These are phyloP conservation scores for Akanthomyces lecanii DNA, from an alignment of 2,329 filamentous ascomycete genomes.

Conservation along the genomic window DNA sequence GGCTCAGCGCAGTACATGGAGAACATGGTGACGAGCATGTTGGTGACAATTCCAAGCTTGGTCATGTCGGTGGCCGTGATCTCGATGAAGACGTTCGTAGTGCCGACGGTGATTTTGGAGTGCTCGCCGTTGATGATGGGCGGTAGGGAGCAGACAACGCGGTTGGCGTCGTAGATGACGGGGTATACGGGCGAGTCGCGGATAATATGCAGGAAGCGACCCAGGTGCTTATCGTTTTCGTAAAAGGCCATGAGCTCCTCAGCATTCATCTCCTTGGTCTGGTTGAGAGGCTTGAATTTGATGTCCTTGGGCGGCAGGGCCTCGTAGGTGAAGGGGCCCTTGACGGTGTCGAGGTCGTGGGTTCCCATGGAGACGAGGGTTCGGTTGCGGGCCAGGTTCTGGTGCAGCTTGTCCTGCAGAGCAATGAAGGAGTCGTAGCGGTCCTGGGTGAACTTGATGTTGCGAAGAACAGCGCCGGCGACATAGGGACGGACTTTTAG, in stretches of 20 bases:
- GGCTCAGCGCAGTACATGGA: conserved; percentile 81
- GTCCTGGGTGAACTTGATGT: conserved; percentile 85
- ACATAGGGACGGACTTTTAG: conserved; percentile 79
- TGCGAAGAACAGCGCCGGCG: conserved; percentile 82
- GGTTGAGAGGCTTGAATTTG: conserved; percentile 85
- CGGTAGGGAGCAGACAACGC: conserved; percentile 84
- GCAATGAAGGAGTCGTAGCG: conserved; percentile 96
- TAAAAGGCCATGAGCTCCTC: conserved; percentile 92
- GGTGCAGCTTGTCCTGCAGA: conserved; percentile 95
- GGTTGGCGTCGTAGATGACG: conserved; percentile 87
- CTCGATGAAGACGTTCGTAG: conserved; percentile 93
- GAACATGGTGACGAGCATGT: conserved; percentile 98
- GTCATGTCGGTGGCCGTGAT: conserved; percentile 94
- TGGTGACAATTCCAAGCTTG: conserved; percentile 91
- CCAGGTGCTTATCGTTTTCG: conserved; percentile 88
- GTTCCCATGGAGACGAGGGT: conserved; percentile 97
- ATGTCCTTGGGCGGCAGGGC: conserved; percentile 88
- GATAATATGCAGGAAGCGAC: conserved; percentile 90
- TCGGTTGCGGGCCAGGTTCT: conserved; percentile 88
- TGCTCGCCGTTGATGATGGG: conserved; percentile 98
- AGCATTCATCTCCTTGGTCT: conserved; percentile 81
- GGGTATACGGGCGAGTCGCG: conserved; percentile 91
- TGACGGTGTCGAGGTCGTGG: conserved; percentile 88
- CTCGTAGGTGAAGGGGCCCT: conserved; percentile 96
- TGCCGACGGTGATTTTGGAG: conserved; percentile 90